Base-by-base conservation (phyloP, 768 basidiomycete species). In the Rhizopogon rudus region DNA sequence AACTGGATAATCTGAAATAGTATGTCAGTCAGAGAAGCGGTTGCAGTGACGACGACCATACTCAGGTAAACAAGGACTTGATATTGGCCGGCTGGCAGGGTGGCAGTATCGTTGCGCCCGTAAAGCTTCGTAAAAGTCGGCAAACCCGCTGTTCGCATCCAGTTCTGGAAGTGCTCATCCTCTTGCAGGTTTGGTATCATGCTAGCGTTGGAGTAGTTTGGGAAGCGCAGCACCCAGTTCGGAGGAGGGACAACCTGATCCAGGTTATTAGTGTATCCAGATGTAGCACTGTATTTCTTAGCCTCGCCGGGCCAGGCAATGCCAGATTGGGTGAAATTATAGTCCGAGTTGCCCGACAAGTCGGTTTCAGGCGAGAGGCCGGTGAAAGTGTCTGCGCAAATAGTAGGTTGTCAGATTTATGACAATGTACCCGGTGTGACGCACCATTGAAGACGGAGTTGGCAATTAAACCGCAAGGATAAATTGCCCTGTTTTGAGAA, bases 131-230 rank as follows among this genome's bases (percentile, higher is more conserved):
- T 86, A 71, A 99, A 99, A 6, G 96, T 98, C 8, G 97, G 97
- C 45, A 98, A 71, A 12, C 96, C 97, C 1, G 97, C 93, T 2
- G 95, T 97, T 56, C 96, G 83, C 97, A 99, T 99, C 97, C 97
- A 99, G 67, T 96, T 95, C 72, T 98, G 96, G 77, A 99, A 98
- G 63, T 91, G 94, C 70, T 98, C 91, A 65, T 98, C 87, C 2
- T 62, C 60, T 51, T 76, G 73, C 37, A 98, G 75, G 65, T 97
- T 74, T 1, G 93, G 95, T 17, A 87, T 84, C 14, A 81, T 81
- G 58, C 77, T 82, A 5, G 71, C 70, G 1, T 72, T 66, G 3
- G 83, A 84, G 72, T 97, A 98, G 57, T 88, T 68, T 1, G 93
- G 92, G 73, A 77, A 98, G 53, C 79, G 79, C 33, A 69, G 65